Evolutionary conservation across 2,329 filamentous ascomycete species (phyloP).

Genomic region (Arachnopeziza araneosa): DNA sequence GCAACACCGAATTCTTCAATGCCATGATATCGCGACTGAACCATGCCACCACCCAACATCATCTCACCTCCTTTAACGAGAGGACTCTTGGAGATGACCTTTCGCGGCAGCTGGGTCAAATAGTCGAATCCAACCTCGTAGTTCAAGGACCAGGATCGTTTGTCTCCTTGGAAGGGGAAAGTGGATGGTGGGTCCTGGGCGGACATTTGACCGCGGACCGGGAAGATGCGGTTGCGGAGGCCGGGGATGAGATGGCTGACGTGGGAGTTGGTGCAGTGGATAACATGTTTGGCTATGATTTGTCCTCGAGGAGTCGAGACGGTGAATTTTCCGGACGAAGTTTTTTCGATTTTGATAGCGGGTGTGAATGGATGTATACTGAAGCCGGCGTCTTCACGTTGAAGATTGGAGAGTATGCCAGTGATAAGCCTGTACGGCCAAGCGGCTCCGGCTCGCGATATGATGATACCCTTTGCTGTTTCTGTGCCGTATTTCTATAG

Average conservation of each 20-base stretch:
- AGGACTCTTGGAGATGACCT: constrained; percentile 16
- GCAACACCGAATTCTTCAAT: constrained; percentile 42
- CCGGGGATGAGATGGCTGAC: constrained; percentile 46
- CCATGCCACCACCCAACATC: constrained; percentile 50
- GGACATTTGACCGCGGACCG: constrained; percentile 44
- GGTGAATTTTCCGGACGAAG: constrained; percentile 17
- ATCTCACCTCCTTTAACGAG: constrained; percentile 36
- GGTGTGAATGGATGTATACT: constrained; percentile 34
- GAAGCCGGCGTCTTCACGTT: constrained; percentile 25
- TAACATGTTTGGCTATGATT: constrained; percentile 43
- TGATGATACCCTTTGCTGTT: not conserved
- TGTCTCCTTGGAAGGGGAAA: constrained; percentile 32
- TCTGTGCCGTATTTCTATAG: not conserved
- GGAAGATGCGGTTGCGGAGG: constrained; percentile 40
- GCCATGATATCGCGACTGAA: constrained; percentile 37
- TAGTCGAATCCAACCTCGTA: constrained; percentile 60
- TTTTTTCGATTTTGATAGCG: constrained; percentile 32
- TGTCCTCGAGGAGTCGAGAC: constrained; percentile 39
- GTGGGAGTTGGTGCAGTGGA: constrained; percentile 54
- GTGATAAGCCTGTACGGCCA: constrained; percentile 48
- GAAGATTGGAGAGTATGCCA: constrained; percentile 34
- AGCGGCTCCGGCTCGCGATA: constrained; percentile 37
- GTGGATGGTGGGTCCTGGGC: constrained; percentile 38
- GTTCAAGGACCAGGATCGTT: constrained; percentile 51
- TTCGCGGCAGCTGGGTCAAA: constrained; percentile 47